Base-by-base conservation (phyloP, 805 yeast species). In the Saccharomycopsis amapae region DNA sequence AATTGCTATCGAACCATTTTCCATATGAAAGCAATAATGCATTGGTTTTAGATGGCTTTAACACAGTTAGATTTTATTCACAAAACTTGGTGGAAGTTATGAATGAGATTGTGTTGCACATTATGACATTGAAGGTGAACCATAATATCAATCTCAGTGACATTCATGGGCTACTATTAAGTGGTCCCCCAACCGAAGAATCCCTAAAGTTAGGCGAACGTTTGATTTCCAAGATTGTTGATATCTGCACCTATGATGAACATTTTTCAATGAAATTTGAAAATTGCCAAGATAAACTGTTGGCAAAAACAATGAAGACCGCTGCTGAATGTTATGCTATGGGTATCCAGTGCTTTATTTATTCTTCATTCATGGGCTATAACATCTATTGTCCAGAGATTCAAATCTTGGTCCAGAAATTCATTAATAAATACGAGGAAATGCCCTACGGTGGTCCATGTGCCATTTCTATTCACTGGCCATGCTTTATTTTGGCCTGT, bases 401-500 rank as follows among this genome's bases (percentile, higher is more conserved):
- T 10, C 50, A 46, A 34, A 3, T 4, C 3, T 9, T 31, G 15
- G 28, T 43, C 20, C 31, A 25, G 5, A n/a, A 31, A 25, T 46
- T 46, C 19, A 35, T 43, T 32, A 37, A 22, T 9, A 9, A 13
- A 4, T 42, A 28, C 22, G 26, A 24, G 10, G 4, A 31, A 20
- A 46, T 46, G 44, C 47, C 47, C 25, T 46, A 46, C 35, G 5
- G n/a, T 5, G 24, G 20, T 20, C 23, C 20, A 3, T 26, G 43
- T 20, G 32, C 50, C 9, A 38, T 46, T 10, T 42, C 46, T 24
- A 24, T 43, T 5, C 50, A 46, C 18, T 46, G 50, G 50, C 47
- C 50, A 15, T 32, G 46, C 17, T 46, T 24, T 30, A 32, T 42
- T 15, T 30, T 46, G 17, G 42, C 46, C 18, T 42, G 50, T 40